Evolutionary conservation across 2,329 filamentous ascomycete species (phyloP).

Genomic region (Thelonectria discophora): DNA sequence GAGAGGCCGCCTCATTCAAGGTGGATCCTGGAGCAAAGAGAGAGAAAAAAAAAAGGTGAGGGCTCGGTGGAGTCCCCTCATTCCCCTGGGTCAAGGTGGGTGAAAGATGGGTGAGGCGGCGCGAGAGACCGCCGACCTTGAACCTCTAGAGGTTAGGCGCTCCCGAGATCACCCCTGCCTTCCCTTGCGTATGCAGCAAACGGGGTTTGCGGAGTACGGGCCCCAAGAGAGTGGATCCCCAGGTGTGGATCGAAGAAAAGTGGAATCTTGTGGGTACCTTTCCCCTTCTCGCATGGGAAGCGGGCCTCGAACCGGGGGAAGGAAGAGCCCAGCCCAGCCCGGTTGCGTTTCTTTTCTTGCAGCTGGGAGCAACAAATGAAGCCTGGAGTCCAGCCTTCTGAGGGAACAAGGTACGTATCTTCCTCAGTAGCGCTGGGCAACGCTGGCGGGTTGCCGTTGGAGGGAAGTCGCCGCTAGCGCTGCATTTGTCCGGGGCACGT

Average conservation of each 20-base stretch:
- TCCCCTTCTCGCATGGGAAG: not conserved
- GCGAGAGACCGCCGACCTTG: slow-evolving; percentile 32
- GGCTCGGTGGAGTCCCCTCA: slow-evolving; percentile 11
- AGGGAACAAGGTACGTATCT: too few species aligned
- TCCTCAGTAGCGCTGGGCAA: too few species aligned
- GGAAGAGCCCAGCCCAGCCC: not conserved
- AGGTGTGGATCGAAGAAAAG: not conserved
- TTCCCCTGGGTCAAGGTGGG: slow-evolving; percentile 37
- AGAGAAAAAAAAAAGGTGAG: slow-evolving; percentile 21
- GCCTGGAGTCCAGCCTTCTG: too few species aligned
- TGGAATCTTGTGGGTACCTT: not conserved
- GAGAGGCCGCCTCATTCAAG: slow-evolving; percentile 4
- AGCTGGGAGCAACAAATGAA: too few species aligned
- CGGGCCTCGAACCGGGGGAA: slow-evolving; percentile 12
- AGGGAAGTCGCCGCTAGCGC: slow-evolving; percentile 32
- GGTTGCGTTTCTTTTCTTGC: too few species aligned
- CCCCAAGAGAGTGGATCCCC: too few species aligned
- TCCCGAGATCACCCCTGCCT: slow-evolving; percentile 35
- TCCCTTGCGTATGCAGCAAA: slow-evolving; percentile 22
- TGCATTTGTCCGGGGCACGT: slow-evolving; percentile 21
- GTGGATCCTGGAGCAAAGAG: not conserved
- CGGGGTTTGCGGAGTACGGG: slow-evolving; percentile 3
- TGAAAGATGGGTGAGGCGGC: too few species aligned
- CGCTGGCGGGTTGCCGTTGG: slow-evolving; percentile 33
- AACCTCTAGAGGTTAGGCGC: slow-evolving; percentile 45